Evolutionary conservation across 2,329 filamentous ascomycete species (phyloP), one percentile per base, ranked within the genome.

Genomic region (Cadophora malorum): DNA sequence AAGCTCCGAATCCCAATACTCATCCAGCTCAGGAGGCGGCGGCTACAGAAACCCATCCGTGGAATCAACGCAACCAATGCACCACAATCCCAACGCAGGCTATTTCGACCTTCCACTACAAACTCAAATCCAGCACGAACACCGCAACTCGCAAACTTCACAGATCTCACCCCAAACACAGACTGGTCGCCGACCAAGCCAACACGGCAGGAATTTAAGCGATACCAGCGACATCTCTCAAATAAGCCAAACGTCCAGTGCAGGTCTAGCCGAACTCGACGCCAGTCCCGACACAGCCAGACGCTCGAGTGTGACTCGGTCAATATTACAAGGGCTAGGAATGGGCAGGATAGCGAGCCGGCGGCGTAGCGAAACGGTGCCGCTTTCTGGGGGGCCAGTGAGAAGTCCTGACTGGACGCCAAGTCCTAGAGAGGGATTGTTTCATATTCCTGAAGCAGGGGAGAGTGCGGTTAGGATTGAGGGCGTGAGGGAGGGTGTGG

Each of bases 131-230:
- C 41, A 52, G 16, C 41, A 63, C 5, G 62, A 69, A 21, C 72
- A 73, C 63, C 62, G 63, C 19, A 63, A 38, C 38, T 73, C 69
- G 19, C 65, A 63, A 31, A 55, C 53, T n/a, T 70, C 71, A 3
- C 38, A 61, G 25, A 56, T 64, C 12, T 62, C 56, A 4, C 33
- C 56, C 4, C 35, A 38, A n/a, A 41, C 56, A 4, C 35, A 38
- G 12, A 25, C 60, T 38, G 45, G 62, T n/a, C 64, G 67, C 4
- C 60, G 73, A 47, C 71, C 73, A 5, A 72, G 67, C 25, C 63
- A 70, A 4, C 72, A 76, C 62, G 59, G 67, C n/a, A 56, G 74
- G 23, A 70, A 76, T 55, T 72, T 69, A 70, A 73, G 71, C 47
- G 70, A 73, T 38, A 66, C 69, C 3, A 74, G 72, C 45, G 71